Evolutionary conservation across 2,329 filamentous ascomycete species (phyloP), one percentile per base, ranked within the genome.

Genomic region (Knoxdaviesia capensis): DNA sequence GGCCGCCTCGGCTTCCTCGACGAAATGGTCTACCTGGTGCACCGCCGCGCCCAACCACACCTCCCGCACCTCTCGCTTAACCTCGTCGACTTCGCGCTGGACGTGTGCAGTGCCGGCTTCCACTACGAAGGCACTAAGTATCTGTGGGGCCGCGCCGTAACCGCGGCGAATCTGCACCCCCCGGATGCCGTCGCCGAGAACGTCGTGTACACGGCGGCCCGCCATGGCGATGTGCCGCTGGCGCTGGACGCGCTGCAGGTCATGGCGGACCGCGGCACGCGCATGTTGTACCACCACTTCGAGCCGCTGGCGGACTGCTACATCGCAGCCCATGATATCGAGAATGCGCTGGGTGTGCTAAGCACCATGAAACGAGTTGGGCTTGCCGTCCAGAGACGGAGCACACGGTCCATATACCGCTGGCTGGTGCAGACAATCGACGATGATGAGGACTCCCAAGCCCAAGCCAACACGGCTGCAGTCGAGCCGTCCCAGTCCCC

Each of bases 261-360:
- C 41, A 65, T 88, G 11, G 66, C 69, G 5, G 62, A 68, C 6
- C 68, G 74, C 29, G 66, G 66, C 9, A 67, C 69, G 1, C 64
- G 68, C 36, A 64, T 86, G 34, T 63, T 67, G 6, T 58, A 69
- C 5, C 67, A 80, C 47, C 84, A 94, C 54, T 93, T 90, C 57
- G 85, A 92, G 55, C 69, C 79, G 31, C 66, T 94, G 31, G 63
- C 87, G 6, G 75, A 83, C 44, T 70, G 80, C 4, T 84, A 92
- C 52, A 64, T 74, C 7, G 60, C 63, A 4, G 52, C 55, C 4
- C 64, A 66, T 2, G 74, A 90, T 48, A 52, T 88, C 6, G 58
- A 62, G 29, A 72, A 74, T 30, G 80, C 81, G 0, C 65, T 94
- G 34, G 69, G 72, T 36, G 67, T 81, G 1, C 63, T 94, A 10